A percentile compares a stretch with the other conserved stretches of the same genome.
Evolutionary conservation across 768 basidiomycete species (phyloP).

Genomic region (Boletus rubropictus): DNA sequence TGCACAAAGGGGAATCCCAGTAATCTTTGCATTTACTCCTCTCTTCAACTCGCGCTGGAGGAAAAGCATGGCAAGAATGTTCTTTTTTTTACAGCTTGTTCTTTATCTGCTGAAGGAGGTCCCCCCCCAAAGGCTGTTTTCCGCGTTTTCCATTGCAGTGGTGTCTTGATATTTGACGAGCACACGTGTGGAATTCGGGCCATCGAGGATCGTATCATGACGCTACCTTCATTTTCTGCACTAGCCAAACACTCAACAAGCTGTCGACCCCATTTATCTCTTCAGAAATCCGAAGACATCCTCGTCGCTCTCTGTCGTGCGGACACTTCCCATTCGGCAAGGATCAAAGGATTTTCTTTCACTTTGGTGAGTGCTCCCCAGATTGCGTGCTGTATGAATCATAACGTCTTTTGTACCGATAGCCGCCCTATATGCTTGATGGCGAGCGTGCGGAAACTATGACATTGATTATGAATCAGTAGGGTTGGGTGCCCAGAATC

Average conservation of each 20-base stretch:
- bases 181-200: constrained; percentile 20
- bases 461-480: constrained; percentile 39
- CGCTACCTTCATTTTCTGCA: constrained; percentile 54
- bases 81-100: constrained; percentile 40
- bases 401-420: neutral
- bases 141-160: constrained; percentile 50
- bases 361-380: constrained; percentile 44
- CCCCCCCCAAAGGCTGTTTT: constrained; percentile 34
- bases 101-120: constrained; percentile 33
- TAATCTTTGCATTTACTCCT: constrained; percentile 53
- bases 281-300: constrained; percentile 9
- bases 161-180: constrained; percentile 45
- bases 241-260: constrained; percentile 34
- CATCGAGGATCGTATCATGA: constrained; percentile 48
- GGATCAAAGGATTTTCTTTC: constrained; percentile 49
- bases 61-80: constrained; percentile 24
- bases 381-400: neutral
- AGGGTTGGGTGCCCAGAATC: constrained; percentile 61
- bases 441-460: constrained; percentile 48
- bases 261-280: neutral
- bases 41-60: constrained; percentile 31
- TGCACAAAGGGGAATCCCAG: constrained; percentile 65
- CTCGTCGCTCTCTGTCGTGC: constrained; percentile 32
- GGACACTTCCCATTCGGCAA: constrained; percentile 23
- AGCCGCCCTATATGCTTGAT: constrained; percentile 61